Evolutionary conservation across 2,329 filamentous ascomycete species (phyloP).

Genomic region (Drechslerella dactyloides): DNA sequence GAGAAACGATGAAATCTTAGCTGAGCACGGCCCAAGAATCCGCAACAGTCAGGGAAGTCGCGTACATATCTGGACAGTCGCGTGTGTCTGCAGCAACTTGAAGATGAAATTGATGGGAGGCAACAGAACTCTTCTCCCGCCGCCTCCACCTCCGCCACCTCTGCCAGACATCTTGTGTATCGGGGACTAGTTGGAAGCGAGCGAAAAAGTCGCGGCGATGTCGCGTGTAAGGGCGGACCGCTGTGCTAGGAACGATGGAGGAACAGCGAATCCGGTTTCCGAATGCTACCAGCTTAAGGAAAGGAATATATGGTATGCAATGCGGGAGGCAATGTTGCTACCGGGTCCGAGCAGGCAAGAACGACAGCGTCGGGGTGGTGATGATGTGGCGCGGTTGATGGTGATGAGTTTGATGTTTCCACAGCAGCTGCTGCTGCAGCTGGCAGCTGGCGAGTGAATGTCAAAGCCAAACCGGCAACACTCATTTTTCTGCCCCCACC

Average conservation of each 20-base stretch:
- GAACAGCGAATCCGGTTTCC: not conserved
- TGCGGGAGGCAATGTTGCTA: not conserved
- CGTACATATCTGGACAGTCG: slow-evolving; percentile 82
- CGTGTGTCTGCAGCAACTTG: slow-evolving; percentile 82
- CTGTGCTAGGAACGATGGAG: not conserved
- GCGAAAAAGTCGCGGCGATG: not conserved
- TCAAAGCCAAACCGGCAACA: slow-evolving; percentile 8
- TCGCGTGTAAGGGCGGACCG: slow-evolving; percentile 10
- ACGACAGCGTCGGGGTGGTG: not conserved
- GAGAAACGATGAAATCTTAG: not conserved
- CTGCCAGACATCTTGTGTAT: slow-evolving; percentile 36
- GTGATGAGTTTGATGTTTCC: slow-evolving; percentile 3
- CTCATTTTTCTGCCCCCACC: slow-evolving; percentile 15
- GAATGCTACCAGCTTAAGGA: not conserved
- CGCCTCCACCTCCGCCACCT: slow-evolving; percentile 60
- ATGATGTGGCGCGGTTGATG: not conserved
- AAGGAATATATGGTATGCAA: not conserved
- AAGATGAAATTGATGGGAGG: slow-evolving; percentile 88
- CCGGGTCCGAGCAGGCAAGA: not conserved
- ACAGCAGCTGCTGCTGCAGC: no score
- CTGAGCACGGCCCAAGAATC: not conserved
- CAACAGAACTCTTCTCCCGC: slow-evolving; percentile 71
- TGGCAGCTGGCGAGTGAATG: not conserved
- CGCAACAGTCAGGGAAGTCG: not conserved
- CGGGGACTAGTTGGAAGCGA: not conserved